Percentiles rank a stretch among this genome's conserved stretches.
These are phyloP conservation scores for Chaetomium tenue DNA, from an alignment of 495 filamentous ascomycete genomes.

Conservation along the genomic window DNA sequence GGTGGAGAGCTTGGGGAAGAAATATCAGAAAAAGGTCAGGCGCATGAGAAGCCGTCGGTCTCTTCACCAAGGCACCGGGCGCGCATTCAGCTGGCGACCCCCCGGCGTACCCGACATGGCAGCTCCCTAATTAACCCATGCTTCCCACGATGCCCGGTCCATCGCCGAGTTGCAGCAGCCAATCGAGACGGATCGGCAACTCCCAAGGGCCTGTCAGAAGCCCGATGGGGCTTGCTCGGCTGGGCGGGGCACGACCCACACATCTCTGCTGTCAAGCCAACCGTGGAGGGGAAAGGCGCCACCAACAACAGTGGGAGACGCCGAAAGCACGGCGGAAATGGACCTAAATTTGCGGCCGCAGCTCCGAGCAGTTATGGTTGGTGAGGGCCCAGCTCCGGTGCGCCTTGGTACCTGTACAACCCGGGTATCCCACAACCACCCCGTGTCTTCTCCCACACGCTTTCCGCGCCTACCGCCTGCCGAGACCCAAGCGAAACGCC, in stretches of 20 bases:
- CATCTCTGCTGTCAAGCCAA: not conserved
- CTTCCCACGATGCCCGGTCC: conserved; percentile 13
- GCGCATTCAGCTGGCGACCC: not conserved
- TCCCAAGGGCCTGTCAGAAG: conserved; percentile 1
- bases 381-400: not conserved
- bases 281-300: conserved; percentile 11
- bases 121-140: not conserved
- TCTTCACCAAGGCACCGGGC: not conserved
- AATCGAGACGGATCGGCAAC: conserved; percentile 1
- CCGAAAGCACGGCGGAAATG: conserved; percentile 1
- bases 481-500: not conserved
- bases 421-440: not conserved
- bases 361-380: not conserved
- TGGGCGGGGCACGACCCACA: conserved; percentile 4
- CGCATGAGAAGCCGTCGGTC: not conserved
- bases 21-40: conserved; percentile 3
- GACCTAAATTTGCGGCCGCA: not conserved
- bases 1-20: conserved; percentile 15
- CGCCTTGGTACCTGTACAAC: too few relatives aligned
- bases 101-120: not conserved
- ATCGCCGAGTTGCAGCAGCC: conserved; percentile 7
- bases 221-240: not conserved
- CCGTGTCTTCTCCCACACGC: not conserved
- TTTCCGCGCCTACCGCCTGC: not conserved
- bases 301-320: not conserved